phyloP scores from a whole-genome alignment of 1,284 basidiomycete genomes.

The Leccinum ponderosum region DNA sequence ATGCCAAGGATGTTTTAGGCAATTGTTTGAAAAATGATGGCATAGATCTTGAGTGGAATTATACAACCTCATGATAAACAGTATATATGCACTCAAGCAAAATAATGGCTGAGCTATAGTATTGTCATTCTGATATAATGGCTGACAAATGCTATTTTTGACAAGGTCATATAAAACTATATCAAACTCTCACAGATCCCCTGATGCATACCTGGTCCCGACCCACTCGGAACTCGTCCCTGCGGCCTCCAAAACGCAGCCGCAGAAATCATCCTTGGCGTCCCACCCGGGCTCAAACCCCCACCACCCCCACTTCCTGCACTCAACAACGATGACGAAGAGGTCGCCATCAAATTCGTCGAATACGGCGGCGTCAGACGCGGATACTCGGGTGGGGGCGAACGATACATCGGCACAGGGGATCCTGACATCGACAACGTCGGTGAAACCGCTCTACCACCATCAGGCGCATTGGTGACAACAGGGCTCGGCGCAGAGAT shows the following conservation, averaged over 20 bases:
- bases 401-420: conserved; percentile 26
- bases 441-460: conserved; percentile 2
- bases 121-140: no score
- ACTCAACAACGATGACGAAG: conserved; percentile 36
- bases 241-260: conserved; percentile 69
- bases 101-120: no score
- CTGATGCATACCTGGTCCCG: conserved; percentile 6
- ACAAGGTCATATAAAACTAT: no score
- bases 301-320: not conserved
- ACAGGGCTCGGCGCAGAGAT: conserved; percentile 3
- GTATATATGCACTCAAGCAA: no score
- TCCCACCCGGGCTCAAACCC: conserved; percentile 9
- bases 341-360: conserved; percentile 31
- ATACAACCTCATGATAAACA: no score
- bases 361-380: conserved; percentile 31
- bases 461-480: not conserved
- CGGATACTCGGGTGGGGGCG: conserved; percentile 39
- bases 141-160: no score
- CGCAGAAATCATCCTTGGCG: conserved; percentile 63
- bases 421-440: not conserved
- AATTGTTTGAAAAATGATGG: no score
- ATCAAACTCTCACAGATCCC: no score
- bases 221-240: conserved; percentile 35
- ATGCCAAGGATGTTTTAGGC: no score
- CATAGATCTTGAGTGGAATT: no score